These are phyloP conservation scores for Naganishia cerealis DNA, from an alignment of 1,284 basidiomycete genomes.

Conservation along the genomic window DNA sequence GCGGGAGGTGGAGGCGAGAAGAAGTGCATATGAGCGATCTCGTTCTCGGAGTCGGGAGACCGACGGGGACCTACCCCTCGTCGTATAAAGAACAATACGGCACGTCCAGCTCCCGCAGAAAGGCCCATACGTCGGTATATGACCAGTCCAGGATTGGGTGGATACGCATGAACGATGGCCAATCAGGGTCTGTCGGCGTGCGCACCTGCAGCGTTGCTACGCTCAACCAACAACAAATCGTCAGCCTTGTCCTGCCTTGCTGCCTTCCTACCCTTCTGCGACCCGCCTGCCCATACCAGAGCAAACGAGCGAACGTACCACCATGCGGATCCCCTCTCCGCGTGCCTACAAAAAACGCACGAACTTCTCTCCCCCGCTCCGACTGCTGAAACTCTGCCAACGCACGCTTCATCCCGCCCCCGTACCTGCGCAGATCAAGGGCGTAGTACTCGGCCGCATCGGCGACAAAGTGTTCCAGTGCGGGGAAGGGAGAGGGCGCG, in stretches of 20 bases:
- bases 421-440: constrained; percentile 74
- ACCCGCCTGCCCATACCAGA: too few species aligned
- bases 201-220: constrained; percentile 63
- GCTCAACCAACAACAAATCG: background rate
- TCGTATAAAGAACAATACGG: constrained; percentile 89
- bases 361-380: constrained; percentile 55
- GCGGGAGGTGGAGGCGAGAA: background rate
- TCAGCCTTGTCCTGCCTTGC: constrained; percentile 10
- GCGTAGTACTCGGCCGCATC: constrained; percentile 67
- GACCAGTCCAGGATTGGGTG: constrained; percentile 96
- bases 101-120: constrained; percentile 71
- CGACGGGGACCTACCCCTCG: constrained; percentile 64
- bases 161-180: constrained; percentile 86
- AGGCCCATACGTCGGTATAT: constrained; percentile 85
- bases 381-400: constrained; percentile 70
- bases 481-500: constrained; percentile 79
- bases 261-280: background rate
- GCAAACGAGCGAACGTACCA: too few species aligned
- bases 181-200: constrained; percentile 78
- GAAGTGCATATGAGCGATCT: background rate
- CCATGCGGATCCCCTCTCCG: constrained; percentile 87
- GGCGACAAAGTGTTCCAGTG: constrained; percentile 80
- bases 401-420: constrained; percentile 77
- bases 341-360: constrained; percentile 85
- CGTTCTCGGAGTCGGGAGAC: background rate